These are phyloP conservation scores for Phyllosticta citribraziliensis DNA, from an alignment of 2,329 filamentous ascomycete species.

Conservation along the genomic window DNA sequence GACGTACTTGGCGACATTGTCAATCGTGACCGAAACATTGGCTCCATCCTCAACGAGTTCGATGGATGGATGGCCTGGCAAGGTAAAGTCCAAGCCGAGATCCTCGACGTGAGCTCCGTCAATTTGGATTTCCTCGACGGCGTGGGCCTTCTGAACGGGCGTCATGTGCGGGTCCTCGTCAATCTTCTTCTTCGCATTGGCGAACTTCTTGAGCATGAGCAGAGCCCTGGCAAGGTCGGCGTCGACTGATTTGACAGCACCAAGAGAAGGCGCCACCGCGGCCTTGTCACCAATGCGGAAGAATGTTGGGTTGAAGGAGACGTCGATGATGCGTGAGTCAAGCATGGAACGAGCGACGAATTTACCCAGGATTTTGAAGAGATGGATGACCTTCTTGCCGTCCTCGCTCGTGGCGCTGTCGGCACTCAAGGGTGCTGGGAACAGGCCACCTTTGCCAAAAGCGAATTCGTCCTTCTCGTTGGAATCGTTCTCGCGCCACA, in stretches of 20 bases:
- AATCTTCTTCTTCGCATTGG: conserved; percentile 69
- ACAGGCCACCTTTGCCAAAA: conserved; percentile 73
- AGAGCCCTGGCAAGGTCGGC: conserved; percentile 76
- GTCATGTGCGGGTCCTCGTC: conserved; percentile 60
- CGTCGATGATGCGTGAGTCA: conserved; percentile 92
- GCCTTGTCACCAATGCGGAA: conserved; percentile 79
- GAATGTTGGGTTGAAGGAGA: conserved; percentile 95
- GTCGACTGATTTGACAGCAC: conserved; percentile 83
- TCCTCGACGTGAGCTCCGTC: conserved; percentile 76
- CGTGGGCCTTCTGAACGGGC: conserved; percentile 58
- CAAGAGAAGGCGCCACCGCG: conserved; percentile 69
- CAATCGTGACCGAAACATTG: conserved; percentile 67
- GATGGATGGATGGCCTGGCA: conserved; percentile 82
- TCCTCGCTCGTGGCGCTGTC: conserved; percentile 64
- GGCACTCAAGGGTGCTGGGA: conserved; percentile 81
- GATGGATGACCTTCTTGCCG: conserved; percentile 75
- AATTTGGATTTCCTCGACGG: conserved; percentile 59
- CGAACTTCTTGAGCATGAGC: conserved; percentile 79
- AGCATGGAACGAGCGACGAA: conserved; percentile 98
- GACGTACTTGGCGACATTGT: conserved; percentile 84
- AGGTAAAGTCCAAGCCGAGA: conserved; percentile 82
- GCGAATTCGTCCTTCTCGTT: conserved; percentile 68
- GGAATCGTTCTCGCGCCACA: conserved; percentile 88
- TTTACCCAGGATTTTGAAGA: conserved; percentile 91
- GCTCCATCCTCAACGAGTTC: conserved; percentile 70